These are phyloP conservation scores for Trypanosoma boissoni DNA, from an alignment of 208 protist species.

Conservation along the genomic window DNA sequence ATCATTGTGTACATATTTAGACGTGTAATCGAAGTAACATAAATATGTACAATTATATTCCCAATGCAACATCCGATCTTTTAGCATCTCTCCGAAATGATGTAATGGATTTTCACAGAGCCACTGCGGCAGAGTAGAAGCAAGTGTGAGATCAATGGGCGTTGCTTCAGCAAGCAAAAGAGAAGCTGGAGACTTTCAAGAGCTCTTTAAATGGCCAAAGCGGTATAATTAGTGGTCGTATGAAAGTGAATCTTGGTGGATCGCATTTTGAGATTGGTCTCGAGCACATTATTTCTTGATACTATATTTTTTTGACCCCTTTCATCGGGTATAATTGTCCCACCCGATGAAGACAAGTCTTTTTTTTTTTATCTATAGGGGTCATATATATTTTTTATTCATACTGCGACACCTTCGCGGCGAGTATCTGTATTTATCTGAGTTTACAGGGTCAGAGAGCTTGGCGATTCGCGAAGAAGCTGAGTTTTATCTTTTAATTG, in stretches of 20 bases:
- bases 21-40: background rate
- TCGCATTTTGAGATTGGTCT: background rate
- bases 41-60: background rate
- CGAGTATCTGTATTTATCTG: background rate
- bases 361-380: background rate
- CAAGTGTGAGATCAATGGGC: background rate
- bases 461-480: too few relatives aligned
- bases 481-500: too few relatives aligned
- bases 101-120: background rate
- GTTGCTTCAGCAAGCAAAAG: background rate
- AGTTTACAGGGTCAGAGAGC: too few relatives aligned
- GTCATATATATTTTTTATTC: background rate
- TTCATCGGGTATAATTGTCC: background rate
- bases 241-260: background rate
- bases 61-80: background rate
- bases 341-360: background rate
- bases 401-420: background rate
- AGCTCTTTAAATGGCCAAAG: background rate
- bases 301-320: background rate
- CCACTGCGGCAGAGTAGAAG: background rate
- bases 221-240: background rate
- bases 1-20: background rate
- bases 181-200: background rate
- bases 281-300: background rate
- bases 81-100: background rate